Conservation (phyloP, 208 protist genomes). For the Leishmania braziliensis region DNA sequence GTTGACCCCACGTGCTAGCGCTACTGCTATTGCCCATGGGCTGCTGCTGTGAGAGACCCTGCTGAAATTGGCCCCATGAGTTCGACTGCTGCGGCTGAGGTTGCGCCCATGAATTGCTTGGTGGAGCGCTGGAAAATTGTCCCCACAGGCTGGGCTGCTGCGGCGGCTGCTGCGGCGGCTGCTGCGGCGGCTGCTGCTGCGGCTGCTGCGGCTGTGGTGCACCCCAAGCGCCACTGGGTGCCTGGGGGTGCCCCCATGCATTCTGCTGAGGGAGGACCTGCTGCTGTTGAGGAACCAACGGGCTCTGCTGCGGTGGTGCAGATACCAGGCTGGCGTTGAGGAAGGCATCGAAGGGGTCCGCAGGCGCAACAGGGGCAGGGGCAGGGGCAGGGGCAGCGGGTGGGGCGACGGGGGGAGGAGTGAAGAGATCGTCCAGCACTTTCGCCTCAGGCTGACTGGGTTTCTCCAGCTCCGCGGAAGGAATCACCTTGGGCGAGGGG, state of each 20-base stretch:
- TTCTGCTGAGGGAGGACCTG: slow-evolving; percentile 12
- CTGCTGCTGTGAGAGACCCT: slow-evolving; percentile 11
- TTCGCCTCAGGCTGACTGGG: slow-evolving; percentile 38
- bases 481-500: neutral
- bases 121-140: slow-evolving; percentile 8
- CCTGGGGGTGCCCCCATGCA: slow-evolving; percentile 36
- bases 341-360: slow-evolving; percentile 70
- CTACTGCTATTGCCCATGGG: neutral
- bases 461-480: slow-evolving; percentile 23
- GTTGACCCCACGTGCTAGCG: slow-evolving; percentile 8
- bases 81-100: slow-evolving; percentile 12
- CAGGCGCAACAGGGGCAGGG: slow-evolving; percentile 16
- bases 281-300: slow-evolving; percentile 16
- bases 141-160: slow-evolving; percentile 16
- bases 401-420: slow-evolving; percentile 29
- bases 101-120: slow-evolving; percentile 28
- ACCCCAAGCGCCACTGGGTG: slow-evolving; percentile 16
- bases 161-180: neutral
- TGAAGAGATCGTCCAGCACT: slow-evolving; percentile 80
- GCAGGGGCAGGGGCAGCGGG: neutral
- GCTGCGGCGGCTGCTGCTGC: neutral
- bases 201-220: slow-evolving; percentile 1
- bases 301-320: slow-evolving; percentile 9
- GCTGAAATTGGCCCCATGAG: slow-evolving; percentile 4
- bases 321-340: slow-evolving; percentile 30